phyloP scores from a whole-genome alignment of 2,329 filamentous ascomycete species.

The Xylariaceae sp. region DNA sequence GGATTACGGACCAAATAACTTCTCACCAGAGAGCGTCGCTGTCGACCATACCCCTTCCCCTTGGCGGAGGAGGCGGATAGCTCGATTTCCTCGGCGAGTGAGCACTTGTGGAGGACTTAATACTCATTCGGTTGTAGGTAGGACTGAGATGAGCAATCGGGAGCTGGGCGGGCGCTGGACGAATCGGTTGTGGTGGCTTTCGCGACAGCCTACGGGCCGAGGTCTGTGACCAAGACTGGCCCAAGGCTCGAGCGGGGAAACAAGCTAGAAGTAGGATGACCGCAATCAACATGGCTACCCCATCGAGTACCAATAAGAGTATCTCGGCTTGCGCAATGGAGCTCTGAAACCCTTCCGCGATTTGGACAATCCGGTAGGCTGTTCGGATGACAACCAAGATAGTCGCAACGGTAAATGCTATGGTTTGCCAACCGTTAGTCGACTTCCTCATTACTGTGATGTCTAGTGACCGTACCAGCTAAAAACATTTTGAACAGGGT shows the following conservation, averaged over 20 bases:
- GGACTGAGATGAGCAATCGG: slow-evolving; percentile 27
- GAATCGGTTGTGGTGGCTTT: slow-evolving; percentile 28
- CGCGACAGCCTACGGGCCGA: slow-evolving; percentile 22
- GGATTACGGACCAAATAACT: background rate
- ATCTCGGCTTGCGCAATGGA: slow-evolving; percentile 36
- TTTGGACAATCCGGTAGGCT: slow-evolving; percentile 36
- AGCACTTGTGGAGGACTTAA: slow-evolving; percentile 21
- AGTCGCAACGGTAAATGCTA: slow-evolving; percentile 34
- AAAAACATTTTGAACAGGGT: slow-evolving; percentile 52
- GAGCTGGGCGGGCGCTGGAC: slow-evolving; percentile 29
- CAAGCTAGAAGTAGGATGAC: slow-evolving; percentile 31
- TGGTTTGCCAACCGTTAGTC: slow-evolving; percentile 1
- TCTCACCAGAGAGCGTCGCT: slow-evolving; percentile 41
- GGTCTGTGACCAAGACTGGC: slow-evolving; percentile 28
- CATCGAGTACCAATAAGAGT: slow-evolving; percentile 40
- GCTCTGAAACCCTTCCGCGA: slow-evolving; percentile 36
- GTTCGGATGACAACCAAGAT: slow-evolving; percentile 37
- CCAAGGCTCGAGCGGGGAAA: slow-evolving; percentile 39
- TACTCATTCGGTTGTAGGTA: slow-evolving; percentile 28
- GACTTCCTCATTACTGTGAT: background rate
- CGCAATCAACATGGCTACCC: slow-evolving; percentile 35
- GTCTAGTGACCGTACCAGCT: slow-evolving; percentile 46
- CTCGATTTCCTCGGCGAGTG: slow-evolving; percentile 23
- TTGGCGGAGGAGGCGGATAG: slow-evolving; percentile 20
- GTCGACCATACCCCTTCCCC: slow-evolving; percentile 40